Evolutionary conservation across 2,329 filamentous ascomycete genomes (phyloP).

Genomic region (Trichoderma sp.): DNA sequence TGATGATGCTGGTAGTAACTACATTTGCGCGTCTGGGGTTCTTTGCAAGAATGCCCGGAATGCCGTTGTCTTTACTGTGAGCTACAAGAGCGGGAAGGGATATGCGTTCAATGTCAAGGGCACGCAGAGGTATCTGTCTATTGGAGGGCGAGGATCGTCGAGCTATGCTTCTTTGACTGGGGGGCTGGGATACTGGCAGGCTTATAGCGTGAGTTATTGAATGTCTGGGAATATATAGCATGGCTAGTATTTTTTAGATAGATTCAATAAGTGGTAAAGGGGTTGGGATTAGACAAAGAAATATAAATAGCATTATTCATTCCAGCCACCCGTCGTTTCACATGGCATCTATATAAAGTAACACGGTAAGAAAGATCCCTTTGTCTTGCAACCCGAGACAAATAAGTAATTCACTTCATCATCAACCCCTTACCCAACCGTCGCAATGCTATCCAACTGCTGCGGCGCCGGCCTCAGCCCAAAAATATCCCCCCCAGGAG

Average conservation of each 20-base stretch:
- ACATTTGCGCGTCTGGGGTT: slow-evolving; percentile 21
- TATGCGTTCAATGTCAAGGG: slow-evolving; percentile 23
- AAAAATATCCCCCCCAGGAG: slow-evolving; percentile 29
- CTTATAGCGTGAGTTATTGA: slow-evolving; percentile 16
- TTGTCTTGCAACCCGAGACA: neutral
- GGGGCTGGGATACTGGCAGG: neutral
- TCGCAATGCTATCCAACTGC: slow-evolving; percentile 28
- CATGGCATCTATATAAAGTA: neutral
- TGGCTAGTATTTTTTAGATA: neutral
- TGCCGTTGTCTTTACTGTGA: slow-evolving; percentile 24
- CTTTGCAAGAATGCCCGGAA: slow-evolving; percentile 2
- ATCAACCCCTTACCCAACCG: neutral
- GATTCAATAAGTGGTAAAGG: neutral
- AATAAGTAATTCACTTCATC: neutral
- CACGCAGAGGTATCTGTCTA: slow-evolving; percentile 3
- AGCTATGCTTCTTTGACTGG: neutral
- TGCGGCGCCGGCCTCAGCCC: slow-evolving; percentile 29
- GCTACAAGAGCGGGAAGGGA: slow-evolving; percentile 24
- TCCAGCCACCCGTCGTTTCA: neutral
- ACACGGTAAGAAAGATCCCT: neutral
- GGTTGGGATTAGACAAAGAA: neutral
- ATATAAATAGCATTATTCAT: neutral
- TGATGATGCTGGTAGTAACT: slow-evolving; percentile 27
- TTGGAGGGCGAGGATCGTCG: neutral
- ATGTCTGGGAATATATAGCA: neutral